phyloP scores from a whole-genome alignment of 345 rosid genomes.

The Melaleuca quinquenervia region DNA sequence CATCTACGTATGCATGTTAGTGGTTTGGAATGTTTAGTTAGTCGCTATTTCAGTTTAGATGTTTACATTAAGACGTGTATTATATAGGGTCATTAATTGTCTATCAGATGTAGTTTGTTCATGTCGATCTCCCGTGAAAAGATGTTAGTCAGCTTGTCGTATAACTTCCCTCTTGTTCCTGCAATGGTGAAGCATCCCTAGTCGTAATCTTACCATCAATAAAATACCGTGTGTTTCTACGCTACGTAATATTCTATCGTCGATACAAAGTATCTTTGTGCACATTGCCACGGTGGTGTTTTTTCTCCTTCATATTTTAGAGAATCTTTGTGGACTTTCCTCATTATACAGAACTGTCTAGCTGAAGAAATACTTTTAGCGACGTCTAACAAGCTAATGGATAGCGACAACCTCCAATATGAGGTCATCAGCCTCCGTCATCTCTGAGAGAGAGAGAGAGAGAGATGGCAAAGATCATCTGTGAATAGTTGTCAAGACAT shows the following conservation, averaged over 20 bases:
- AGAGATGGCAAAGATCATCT: no score
- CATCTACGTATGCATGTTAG: not conserved
- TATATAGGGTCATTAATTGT: not conserved
- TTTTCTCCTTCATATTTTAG: not conserved
- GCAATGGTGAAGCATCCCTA: not conserved
- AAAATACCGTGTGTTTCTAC: no score
- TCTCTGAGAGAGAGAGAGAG: not conserved
- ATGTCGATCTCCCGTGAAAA: not conserved
- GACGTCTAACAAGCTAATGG: not conserved
- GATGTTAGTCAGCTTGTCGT: not conserved
- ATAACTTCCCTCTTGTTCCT: not conserved
- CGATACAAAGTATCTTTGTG: not conserved
- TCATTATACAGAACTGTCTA: not conserved
- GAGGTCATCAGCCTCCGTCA: not conserved
- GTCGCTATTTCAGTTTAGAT: not conserved
- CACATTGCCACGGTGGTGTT: not conserved
- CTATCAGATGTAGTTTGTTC: not conserved
- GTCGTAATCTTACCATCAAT: not conserved
- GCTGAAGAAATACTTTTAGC: not conserved
- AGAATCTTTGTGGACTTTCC: not conserved
- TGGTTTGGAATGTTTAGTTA: not conserved
- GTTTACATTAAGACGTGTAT: not conserved
- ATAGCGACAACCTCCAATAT: not conserved
- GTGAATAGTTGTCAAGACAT: no score
- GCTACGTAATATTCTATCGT: not conserved